Conservation (phyloP, 192 early-diverging fungal species). For the Podila epicladia region DNA sequence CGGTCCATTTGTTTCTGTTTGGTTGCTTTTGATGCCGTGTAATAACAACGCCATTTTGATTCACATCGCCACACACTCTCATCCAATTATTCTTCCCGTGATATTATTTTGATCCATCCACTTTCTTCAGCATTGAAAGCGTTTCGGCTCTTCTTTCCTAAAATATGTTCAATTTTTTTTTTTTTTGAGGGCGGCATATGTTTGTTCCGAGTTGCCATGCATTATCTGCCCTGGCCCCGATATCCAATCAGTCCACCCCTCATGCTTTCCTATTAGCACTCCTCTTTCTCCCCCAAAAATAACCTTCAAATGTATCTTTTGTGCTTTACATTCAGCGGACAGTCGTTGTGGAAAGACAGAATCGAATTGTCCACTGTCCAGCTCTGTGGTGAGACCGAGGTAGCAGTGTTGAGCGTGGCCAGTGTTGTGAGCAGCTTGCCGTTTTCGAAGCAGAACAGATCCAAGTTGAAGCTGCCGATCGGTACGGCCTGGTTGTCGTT, state of each 20-base stretch:
- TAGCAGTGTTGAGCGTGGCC: conserved; percentile 19
- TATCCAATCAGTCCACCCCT: background rate
- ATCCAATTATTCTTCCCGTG: no score
- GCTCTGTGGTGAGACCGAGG: background rate
- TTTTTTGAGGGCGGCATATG: background rate
- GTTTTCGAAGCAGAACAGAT: conserved; percentile 37
- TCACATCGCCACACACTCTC: no score
- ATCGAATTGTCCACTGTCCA: background rate
- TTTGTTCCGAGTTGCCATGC: conserved; percentile 1
- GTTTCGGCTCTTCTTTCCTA: background rate
- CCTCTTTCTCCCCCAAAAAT: conserved; percentile 1
- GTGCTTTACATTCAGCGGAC: conserved; percentile 18
- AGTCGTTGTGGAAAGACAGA: conserved; percentile 4
- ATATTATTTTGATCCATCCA: no score
- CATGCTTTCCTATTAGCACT: no score
- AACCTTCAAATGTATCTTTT: conserved; percentile 16
- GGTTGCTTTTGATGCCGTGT: background rate
- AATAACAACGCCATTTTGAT: background rate
- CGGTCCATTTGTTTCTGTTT: background rate
- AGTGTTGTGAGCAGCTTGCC: conserved; percentile 18
- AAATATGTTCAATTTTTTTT: background rate
- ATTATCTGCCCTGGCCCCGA: background rate
- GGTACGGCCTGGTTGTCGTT: conserved; percentile 14
- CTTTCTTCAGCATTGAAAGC: no score
- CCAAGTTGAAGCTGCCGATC: conserved; percentile 25